A percentile compares a stretch with the other conserved stretches of the same genome.
These are phyloP conservation scores for Phlebiopsis gigantea DNA, from an alignment of 768 basidiomycete species.

Conservation along the genomic window DNA sequence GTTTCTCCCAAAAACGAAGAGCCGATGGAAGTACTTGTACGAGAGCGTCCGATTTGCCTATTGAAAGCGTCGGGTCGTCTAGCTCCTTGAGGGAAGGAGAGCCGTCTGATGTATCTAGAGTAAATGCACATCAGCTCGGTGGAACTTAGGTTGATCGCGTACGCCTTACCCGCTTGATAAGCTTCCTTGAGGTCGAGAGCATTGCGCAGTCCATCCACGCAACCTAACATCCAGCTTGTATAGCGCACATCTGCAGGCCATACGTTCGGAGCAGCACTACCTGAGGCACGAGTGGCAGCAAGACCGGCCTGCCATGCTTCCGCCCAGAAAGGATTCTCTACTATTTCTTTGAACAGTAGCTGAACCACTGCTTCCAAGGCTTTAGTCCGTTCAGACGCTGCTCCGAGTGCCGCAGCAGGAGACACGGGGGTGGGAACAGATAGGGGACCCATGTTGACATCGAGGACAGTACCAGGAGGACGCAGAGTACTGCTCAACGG, in stretches of 20 bases:
- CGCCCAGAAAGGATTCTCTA: conserved; percentile 69
- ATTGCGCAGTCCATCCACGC: conserved; percentile 32
- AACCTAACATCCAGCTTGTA: conserved; percentile 38
- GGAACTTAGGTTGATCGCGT: no score
- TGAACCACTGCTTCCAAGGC: conserved; percentile 63
- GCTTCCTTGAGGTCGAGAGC: conserved; percentile 34
- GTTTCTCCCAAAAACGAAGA: conserved; percentile 81
- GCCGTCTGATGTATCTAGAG: neutral
- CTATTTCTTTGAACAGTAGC: conserved; percentile 59
- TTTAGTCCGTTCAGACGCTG: conserved; percentile 59
- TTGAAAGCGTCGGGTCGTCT: conserved; percentile 53
- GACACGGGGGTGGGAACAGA: conserved; percentile 85
- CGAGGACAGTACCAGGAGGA: conserved; percentile 44
- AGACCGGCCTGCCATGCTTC: conserved; percentile 52
- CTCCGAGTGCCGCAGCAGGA: conserved; percentile 65
- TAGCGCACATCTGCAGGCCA: conserved; percentile 56
- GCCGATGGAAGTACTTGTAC: conserved; percentile 69
- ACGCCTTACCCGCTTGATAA: neutral
- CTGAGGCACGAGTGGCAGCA: conserved; percentile 16
- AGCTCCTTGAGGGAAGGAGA: conserved; percentile 21
- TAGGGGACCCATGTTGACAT: conserved; percentile 38
- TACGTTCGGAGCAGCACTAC: conserved; percentile 29
- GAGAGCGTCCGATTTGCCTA: conserved; percentile 63
- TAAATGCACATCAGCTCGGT: conserved; percentile 14
- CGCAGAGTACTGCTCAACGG: conserved; percentile 55